Evolutionary conservation across 306 rosid species (phyloP), one percentile per base, ranked within the genome.

Genomic region (Gleditsia sinensis): DNA sequence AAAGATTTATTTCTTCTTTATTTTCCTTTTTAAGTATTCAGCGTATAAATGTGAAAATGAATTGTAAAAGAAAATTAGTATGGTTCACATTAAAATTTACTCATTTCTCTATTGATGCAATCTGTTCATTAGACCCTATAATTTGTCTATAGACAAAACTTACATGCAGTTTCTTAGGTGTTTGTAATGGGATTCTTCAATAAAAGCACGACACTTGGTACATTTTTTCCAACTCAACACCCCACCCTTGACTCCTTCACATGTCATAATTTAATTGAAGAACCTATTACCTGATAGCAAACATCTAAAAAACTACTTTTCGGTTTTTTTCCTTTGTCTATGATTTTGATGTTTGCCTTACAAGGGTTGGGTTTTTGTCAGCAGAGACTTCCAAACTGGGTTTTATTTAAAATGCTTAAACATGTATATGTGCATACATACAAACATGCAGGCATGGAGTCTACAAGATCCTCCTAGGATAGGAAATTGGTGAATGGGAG

Each of bases 311-410:
- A n/a, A n/a, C n/a, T n/a, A n/a, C n/a, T n/a, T n/a, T n/a, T n/a
- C n/a, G n/a, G n/a, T n/a, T n/a, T n/a, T n/a, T n/a, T n/a, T n/a
- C n/a, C n/a, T n/a, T n/a, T n/a, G n/a, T 67, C 61, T 7, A 25
- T 40, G 39, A 36, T 67, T n/a, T 67, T 68, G 59, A 51, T 32
- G 13, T 55, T 45, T 45, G 27, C 62, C 53, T 45, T 9, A 45
- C 9, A 61, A 19, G 48, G 19, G 23, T 27, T 64, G 45, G 33
- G 50, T 46, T 57, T 34, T 63, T 23, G 11, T 23, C 10, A 24
- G 2, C 51, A 14, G 23, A 73, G 68, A 39, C 53, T 40, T 40
- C 46, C 46, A 24, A 23, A 12, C 20, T 27, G 66, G 19, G 28
- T 56, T 17, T 42, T 56, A 16, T 54, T 37, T 17, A 17, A 71